Conservation (phyloP, 768 basidiomycete species). For the Calocybe indica region DNA sequence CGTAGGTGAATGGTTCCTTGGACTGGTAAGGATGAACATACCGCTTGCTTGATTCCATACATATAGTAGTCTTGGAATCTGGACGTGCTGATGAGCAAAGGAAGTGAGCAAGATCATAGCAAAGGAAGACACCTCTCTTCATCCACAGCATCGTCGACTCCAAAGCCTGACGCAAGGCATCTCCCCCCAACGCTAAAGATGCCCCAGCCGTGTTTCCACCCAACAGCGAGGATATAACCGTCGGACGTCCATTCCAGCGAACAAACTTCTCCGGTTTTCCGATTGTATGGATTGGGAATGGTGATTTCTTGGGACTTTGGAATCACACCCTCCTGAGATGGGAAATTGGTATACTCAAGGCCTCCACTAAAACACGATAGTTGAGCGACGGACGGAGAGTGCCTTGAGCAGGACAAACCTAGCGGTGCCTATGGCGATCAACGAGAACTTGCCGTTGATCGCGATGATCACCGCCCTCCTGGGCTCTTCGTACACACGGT, state of each 20-base stretch:
- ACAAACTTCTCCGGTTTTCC: slow-evolving; percentile 54
- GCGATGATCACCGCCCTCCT: slow-evolving; percentile 59
- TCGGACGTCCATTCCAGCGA: slow-evolving; percentile 91
- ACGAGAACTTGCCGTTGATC: slow-evolving; percentile 75
- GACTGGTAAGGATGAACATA: slow-evolving; percentile 28
- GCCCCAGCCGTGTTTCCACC: slow-evolving; percentile 87
- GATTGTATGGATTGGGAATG: slow-evolving; percentile 56
- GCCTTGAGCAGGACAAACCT: slow-evolving; percentile 34
- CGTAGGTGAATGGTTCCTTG: background rate
- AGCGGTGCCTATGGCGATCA: slow-evolving; percentile 74
- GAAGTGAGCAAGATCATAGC: slow-evolving; percentile 2
- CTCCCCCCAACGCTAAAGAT: slow-evolving; percentile 87
- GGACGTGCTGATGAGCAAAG: slow-evolving; percentile 1
- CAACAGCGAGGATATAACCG: slow-evolving; percentile 91
- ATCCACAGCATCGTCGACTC: slow-evolving; percentile 57
- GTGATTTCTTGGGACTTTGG: slow-evolving; percentile 58
- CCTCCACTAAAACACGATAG: slow-evolving; percentile 40
- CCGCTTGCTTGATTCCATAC: slow-evolving; percentile 71
- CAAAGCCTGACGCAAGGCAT: slow-evolving; percentile 75
- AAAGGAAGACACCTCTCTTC: slow-evolving; percentile 35
- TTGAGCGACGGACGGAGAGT: background rate
- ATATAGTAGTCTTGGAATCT: slow-evolving; percentile 83
- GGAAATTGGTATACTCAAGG: slow-evolving; percentile 65
- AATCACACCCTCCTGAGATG: slow-evolving; percentile 49
- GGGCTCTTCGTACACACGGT: slow-evolving; percentile 52